Conservation (phyloP, 495 filamentous ascomycete species). For the Xylaria flabelliformis region DNA sequence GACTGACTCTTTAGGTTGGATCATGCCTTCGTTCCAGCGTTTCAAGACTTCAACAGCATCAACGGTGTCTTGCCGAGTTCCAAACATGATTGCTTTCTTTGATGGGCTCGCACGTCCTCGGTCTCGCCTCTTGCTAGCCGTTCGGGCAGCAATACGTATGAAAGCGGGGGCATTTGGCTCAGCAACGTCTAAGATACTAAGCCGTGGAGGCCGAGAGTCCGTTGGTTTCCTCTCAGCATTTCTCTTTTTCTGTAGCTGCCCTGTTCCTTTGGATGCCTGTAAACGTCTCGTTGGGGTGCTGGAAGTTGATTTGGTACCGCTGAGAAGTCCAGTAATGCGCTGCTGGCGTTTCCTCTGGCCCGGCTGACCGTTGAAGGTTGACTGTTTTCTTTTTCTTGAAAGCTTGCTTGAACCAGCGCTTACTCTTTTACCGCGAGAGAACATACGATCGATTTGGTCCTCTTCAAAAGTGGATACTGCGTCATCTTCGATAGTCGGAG, state of each 20-base stretch:
- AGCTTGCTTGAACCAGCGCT: slow-evolving; percentile 25
- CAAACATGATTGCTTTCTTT: slow-evolving; percentile 74
- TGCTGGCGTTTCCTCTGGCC: slow-evolving; percentile 47
- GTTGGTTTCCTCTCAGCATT: slow-evolving; percentile 15
- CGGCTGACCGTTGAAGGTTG: slow-evolving; percentile 37
- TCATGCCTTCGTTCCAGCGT: slow-evolving; percentile 78
- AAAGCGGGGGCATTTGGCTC: slow-evolving; percentile 70
- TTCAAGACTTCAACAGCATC: slow-evolving; percentile 72
- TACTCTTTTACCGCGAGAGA: slow-evolving; percentile 49
- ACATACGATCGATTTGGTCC: slow-evolving; percentile 61
- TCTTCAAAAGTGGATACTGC: slow-evolving; percentile 57
- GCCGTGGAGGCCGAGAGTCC: slow-evolving; percentile 40
- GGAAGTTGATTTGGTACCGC: slow-evolving; percentile 36
- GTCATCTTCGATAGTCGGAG: slow-evolving; percentile 42
- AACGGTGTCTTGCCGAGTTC: slow-evolving; percentile 72
- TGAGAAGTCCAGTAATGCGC: slow-evolving; percentile 53
- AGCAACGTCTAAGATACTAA: slow-evolving; percentile 77
- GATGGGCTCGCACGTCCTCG: slow-evolving; percentile 76
- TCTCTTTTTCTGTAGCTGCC: slow-evolving; percentile 22
- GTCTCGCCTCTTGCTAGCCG: slow-evolving; percentile 65
- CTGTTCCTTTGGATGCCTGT: slow-evolving; percentile 6
- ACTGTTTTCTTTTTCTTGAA: slow-evolving; percentile 40
- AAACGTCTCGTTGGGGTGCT: not conserved
- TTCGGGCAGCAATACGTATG: slow-evolving; percentile 76
- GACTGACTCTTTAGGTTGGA: slow-evolving; percentile 54